Evolutionary conservation across 2,329 filamentous ascomycete species (phyloP).

Genomic region (Nemania sp.): DNA sequence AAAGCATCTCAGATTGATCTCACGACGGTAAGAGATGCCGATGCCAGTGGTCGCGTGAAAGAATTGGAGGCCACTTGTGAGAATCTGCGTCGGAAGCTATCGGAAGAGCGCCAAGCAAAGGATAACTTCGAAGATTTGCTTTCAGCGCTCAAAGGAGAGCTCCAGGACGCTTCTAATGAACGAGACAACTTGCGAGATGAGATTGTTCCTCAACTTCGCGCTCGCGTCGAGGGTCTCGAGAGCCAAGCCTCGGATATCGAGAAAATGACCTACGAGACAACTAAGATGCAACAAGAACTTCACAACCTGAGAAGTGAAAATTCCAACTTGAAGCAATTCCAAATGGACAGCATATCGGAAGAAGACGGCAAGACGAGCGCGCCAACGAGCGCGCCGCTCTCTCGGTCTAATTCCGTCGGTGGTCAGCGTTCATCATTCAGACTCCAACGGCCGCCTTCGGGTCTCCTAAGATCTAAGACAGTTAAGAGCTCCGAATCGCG

Average conservation of each 20-base stretch:
- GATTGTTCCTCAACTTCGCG: constrained; percentile 76
- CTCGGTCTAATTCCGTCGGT: constrained; percentile 47
- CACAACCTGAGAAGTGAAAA: constrained; percentile 71
- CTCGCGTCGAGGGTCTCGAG: constrained; percentile 78
- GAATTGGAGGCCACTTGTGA: constrained; percentile 82
- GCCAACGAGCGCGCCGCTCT: constrained; percentile 45
- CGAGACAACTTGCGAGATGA: constrained; percentile 90
- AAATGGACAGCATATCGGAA: constrained; percentile 43
- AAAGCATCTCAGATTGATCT: constrained; percentile 68
- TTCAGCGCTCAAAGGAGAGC: constrained; percentile 77
- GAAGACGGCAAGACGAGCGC: constrained; percentile 37
- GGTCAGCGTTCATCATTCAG: constrained; percentile 53
- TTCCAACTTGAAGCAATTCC: constrained; percentile 51
- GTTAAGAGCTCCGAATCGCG: constrained; percentile 62
- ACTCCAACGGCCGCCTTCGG: constrained; percentile 45
- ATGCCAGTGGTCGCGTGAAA: constrained; percentile 65
- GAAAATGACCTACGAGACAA: constrained; percentile 76
- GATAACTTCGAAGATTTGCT: constrained; percentile 93
- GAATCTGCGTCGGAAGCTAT: constrained; percentile 77
- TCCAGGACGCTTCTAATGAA: constrained; percentile 82
- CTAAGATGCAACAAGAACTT: constrained; percentile 85
- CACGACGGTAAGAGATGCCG: constrained; percentile 57
- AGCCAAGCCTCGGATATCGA: constrained; percentile 72
- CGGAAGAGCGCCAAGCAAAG: constrained; percentile 84
- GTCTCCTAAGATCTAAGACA: constrained; percentile 63